Evolutionary conservation across 352 stramenopile genomes (phyloP).

Genomic region (Phytophthora pluvialis): DNA sequence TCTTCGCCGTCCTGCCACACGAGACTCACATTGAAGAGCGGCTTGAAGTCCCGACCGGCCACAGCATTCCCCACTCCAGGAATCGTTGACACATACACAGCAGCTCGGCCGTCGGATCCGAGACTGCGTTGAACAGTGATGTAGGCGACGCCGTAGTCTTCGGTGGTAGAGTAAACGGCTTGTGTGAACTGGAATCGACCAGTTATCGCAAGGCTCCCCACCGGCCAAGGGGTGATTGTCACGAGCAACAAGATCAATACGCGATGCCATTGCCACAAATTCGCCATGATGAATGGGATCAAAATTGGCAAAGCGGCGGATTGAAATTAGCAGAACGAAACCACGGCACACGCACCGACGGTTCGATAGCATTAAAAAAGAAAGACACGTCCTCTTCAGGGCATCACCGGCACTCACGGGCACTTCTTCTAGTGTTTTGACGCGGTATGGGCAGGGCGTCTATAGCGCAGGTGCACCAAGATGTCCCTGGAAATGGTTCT

Average conservation of each 20-base stretch:
- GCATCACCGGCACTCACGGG: too few relatives aligned
- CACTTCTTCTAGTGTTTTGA: neutral
- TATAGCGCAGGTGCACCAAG: constrained; percentile 20
- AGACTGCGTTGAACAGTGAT: constrained; percentile 73
- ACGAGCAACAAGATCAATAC: constrained; percentile 3
- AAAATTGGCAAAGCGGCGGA: constrained; percentile 6
- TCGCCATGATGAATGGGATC: constrained; percentile 14
- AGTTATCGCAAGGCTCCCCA: constrained; percentile 11
- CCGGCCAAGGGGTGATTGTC: neutral
- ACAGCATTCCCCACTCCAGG: constrained; percentile 51
- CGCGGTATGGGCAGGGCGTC: constrained; percentile 39
- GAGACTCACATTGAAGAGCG: constrained; percentile 73
- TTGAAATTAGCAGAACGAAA: constrained; percentile 26
- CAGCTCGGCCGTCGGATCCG: constrained; percentile 59
- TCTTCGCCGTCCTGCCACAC: constrained; percentile 80
- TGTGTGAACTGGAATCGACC: constrained; percentile 71
- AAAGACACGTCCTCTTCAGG: too few relatives aligned
- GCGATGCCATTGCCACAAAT: constrained; percentile 2
- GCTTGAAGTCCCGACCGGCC: constrained; percentile 57
- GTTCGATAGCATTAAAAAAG: constrained; percentile 9
- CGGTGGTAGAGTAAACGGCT: constrained; percentile 56
- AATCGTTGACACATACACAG: constrained; percentile 69
- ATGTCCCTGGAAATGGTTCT: constrained; percentile 37
- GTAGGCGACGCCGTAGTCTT: constrained; percentile 73
- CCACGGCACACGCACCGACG: constrained; percentile 12